These are phyloP conservation scores for Desmodesmus armatus DNA, from an alignment of 139 green algal species.

Conservation along the genomic window DNA sequence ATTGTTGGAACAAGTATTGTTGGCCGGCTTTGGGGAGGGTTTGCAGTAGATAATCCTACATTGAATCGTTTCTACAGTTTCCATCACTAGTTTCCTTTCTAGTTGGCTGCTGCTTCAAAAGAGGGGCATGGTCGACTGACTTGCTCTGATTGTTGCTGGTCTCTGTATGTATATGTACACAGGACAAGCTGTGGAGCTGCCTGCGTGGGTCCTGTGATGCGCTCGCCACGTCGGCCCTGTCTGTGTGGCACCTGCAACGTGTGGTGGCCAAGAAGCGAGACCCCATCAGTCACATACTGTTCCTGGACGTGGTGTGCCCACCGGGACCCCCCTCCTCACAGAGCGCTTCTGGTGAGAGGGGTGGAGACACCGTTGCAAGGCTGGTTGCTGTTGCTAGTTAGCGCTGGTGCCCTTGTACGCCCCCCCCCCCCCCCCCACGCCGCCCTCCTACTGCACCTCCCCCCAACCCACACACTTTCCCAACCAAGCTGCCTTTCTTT, in stretches of 20 bases:
- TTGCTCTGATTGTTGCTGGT: too few relatives aligned
- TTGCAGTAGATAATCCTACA: too few relatives aligned
- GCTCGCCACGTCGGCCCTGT: constrained; percentile 62
- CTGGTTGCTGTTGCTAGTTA: too few relatives aligned
- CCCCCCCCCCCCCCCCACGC: too few relatives aligned
- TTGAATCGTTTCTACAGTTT: not conserved
- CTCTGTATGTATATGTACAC: not conserved
- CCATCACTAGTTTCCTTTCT: too few relatives aligned
- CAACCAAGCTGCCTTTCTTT: not conserved
- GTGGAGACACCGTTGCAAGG: too few relatives aligned
- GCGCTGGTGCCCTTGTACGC: too few relatives aligned
- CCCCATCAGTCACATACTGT: constrained; percentile 90
- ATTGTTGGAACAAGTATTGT: too few relatives aligned
- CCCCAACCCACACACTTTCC: too few relatives aligned
- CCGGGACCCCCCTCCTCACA: constrained; percentile 57
- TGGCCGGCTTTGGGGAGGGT: too few relatives aligned
- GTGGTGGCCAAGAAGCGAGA: constrained; percentile 96
- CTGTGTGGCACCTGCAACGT: constrained; percentile 92
- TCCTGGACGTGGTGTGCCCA: constrained; percentile 82
- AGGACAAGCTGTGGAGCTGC: constrained; percentile 69
- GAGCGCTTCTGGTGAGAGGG: constrained; percentile 73
- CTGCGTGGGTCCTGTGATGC: constrained; percentile 74
- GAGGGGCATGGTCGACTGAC: not conserved
- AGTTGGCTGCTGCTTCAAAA: not conserved
- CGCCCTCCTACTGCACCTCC: too few relatives aligned